A percentile compares a stretch with the other conserved stretches of the same genome.
phyloP scores from a whole-genome alignment of 2,329 filamentous ascomycete genomes.

The Fusarium circinatum region DNA sequence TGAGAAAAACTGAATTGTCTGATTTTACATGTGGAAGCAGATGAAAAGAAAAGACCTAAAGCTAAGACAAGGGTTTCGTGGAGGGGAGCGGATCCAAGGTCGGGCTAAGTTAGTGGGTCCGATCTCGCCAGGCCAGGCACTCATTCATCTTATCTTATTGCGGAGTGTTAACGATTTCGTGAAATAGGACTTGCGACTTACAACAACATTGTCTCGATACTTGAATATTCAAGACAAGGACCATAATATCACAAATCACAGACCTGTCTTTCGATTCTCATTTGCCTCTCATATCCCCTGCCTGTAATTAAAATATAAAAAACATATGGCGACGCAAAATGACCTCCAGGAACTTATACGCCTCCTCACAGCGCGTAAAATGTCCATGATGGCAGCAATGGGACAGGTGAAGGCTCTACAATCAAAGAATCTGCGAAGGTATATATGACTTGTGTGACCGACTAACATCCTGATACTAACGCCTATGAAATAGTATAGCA shows the following conservation, averaged over 20 bases:
- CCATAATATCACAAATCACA: too few relatives aligned
- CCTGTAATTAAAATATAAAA: too few relatives aligned
- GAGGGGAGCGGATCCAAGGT: conserved; percentile 34
- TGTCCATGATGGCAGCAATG: conserved; percentile 69
- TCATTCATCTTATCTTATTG: conserved; percentile 14
- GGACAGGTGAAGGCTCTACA: conserved; percentile 68
- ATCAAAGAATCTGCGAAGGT: conserved; percentile 65
- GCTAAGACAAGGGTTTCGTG: conserved; percentile 27
- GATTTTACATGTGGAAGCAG: conserved; percentile 23
- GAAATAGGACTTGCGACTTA: conserved; percentile 23
- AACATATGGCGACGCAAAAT: conserved; percentile 63
- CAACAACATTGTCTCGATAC: conserved; percentile 14
- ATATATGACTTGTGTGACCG: conserved; percentile 47
- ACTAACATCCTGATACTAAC: neutral
- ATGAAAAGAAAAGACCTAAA: conserved; percentile 19
- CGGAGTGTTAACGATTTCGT: conserved; percentile 16
- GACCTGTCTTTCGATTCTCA: neutral
- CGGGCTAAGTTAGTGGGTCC: conserved; percentile 17
- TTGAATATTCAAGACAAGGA: neutral
- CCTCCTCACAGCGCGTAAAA: conserved; percentile 67
- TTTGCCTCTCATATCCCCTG: neutral
- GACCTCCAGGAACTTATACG: conserved; percentile 71
- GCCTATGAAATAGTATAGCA: conserved; percentile 55
- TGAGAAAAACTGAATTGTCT: neutral
- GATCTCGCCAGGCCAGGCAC: neutral